Base-by-base conservation (phyloP, 768 basidiomycete species). In the Lepiota brunneoincarnata region DNA sequence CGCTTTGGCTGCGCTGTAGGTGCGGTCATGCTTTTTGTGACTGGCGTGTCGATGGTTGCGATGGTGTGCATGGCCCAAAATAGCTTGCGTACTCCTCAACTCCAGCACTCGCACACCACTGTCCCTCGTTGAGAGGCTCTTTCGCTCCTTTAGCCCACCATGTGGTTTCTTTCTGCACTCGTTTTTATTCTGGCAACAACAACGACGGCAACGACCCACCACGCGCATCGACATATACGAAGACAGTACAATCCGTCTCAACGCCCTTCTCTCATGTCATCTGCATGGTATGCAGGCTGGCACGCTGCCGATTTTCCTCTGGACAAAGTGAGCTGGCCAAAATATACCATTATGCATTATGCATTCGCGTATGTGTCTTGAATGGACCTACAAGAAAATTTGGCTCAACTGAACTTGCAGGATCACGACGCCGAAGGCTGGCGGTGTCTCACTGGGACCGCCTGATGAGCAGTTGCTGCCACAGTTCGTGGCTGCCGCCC, bases 291-390 rank as follows among this genome's bases (percentile, higher is more conserved):
- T 55, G 73, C 78, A 55, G 78, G 71, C 34, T 77, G 72, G 77
- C 72, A 77, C 58, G 68, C 66, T 12, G 47, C 59, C 15, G 72
- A 75, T 54, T 74, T 75, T 59, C 73, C 78, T 9, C 65, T 78
- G 49, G 63, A 72, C 37, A 58, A 70, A 26, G 67, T 81, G n/a
- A 72, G 70, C 53, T 81, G 78, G 79, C 67, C 68, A 9, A 80
- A 79, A 58, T 80, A 82, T 58, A 80, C 74, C 5, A 71, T 79
- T 42, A 61, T 86, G 67, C 77, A 73, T 24, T 86, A 83, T 66
- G 76, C 83, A 39, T 85, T 86, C 58, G 84, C 76, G 84, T 86
- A 59, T 71, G 80, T 71, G 7, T 38, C 43, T 20, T 28, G 24
- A 42, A 45, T 15, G 42, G 26, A 36, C 26, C 20, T 49, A 18